A percentile compares a stretch with the other conserved stretches of the same genome.
These are phyloP conservation scores for Flaveria trinervia DNA, from an alignment of 129 eudicot genomes.

Conservation along the genomic window DNA sequence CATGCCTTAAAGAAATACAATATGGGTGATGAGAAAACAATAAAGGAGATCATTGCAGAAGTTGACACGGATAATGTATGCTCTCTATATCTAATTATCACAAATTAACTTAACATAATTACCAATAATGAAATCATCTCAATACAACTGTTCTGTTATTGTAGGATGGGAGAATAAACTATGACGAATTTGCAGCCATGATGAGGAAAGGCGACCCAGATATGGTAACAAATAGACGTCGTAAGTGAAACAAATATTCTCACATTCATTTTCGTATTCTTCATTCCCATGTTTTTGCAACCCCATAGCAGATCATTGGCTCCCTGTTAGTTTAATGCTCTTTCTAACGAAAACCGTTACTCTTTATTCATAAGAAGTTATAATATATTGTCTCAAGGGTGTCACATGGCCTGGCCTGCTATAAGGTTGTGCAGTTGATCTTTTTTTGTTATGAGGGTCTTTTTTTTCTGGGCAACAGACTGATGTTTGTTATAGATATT, in stretches of 20 bases:
- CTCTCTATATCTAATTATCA: constrained; percentile 22
- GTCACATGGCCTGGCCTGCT: not conserved
- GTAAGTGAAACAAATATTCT: constrained; percentile 44
- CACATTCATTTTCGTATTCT: not conserved
- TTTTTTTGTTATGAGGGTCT: constrained; percentile 18
- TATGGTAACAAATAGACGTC: constrained; percentile 56
- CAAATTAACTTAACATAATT: not conserved
- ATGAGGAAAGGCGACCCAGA: constrained; percentile 91
- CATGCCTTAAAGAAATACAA: constrained; percentile 89
- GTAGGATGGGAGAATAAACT: constrained; percentile 94
- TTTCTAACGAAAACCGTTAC: not conserved
- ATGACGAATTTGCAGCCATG: constrained; percentile 93
- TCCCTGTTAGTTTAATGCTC: constrained; percentile 8
- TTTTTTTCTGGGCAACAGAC: constrained; percentile 13
- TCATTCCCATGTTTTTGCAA: not conserved
- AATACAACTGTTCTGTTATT: not conserved
- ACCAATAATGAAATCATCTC: not conserved
- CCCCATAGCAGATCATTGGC: constrained; percentile 16
- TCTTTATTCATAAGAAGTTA: constrained; percentile 7
- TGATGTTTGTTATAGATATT: not conserved
- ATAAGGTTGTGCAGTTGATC: not conserved
- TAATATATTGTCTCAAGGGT: not conserved
- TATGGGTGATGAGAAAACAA: constrained; percentile 93
- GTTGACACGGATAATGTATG: constrained; percentile 93
- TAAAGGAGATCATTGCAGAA: constrained; percentile 91